Base-by-base conservation (phyloP, 768 basidiomycete genomes). In the Auricularia auricula-judae region DNA sequence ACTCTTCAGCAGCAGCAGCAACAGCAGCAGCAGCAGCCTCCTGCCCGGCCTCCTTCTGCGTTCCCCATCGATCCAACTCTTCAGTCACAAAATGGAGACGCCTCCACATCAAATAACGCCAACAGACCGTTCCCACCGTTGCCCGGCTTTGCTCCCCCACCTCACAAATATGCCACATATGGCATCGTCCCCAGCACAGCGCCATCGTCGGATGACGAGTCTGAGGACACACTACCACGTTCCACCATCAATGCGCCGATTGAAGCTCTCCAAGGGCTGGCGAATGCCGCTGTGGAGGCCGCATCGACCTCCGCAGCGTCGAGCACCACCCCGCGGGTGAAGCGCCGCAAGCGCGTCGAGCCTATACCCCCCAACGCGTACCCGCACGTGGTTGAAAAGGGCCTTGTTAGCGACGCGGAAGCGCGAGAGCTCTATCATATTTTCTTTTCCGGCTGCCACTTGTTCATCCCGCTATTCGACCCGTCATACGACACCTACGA, bases 381-480 rank as follows among this genome's bases (percentile, higher is more conserved):
- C 72, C 91, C 91, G 34, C 89, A 92, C 69, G 91, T 92, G 64
- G 85, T 93, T 39, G 91, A 93, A 75, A 93, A 93, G 82, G 91
- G 91, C 43, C 82, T 97, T 60, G 93, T 98, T 62, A 78, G 83
- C 39, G 94, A 95, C 71, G 72, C 78, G 36, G 94, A 96, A 76
- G 94, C 92, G 64, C 83, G 91, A 70, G 91, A 93, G 74, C 81
- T 97, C 63, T 94, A 89, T 79, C 88, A 93, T 78, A 93, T 95
- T 72, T 98, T 96, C 81, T 96, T 96, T 79, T 87, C 90, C 65
- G 94, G 94, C 61, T 97, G 93, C 77, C 91, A 97, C 78, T 83
- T 94, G 73, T 98, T 97, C 80, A 93, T 97, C 68, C 94, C 95
- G 59, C 81, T 97, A 67, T 97, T 95, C 79, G 93, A 97, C 76